These are phyloP conservation scores for Buddleja alternifolia DNA, from an alignment of 257 asterid genomes.

Conservation along the genomic window DNA sequence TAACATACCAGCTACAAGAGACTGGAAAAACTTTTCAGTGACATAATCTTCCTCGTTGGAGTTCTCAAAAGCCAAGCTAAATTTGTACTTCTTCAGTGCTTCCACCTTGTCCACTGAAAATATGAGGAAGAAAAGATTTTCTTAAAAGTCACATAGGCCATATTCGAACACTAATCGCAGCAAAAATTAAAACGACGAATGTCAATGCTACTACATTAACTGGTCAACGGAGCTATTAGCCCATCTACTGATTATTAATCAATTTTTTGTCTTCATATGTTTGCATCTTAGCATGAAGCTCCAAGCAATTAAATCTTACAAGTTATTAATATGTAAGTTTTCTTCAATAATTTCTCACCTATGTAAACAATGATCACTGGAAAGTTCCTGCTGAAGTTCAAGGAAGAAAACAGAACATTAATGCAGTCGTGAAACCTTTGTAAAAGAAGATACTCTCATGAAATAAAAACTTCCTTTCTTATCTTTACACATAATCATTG, in stretches of 20 bases:
- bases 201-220: conserved; percentile 11
- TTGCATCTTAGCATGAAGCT: not conserved
- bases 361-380: not conserved
- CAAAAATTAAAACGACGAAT: not conserved
- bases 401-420: too few relatives aligned
- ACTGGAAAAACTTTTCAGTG: conserved; percentile 91
- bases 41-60: conserved; percentile 98
- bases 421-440: too few relatives aligned
- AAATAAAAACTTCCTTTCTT: not conserved
- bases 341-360: not conserved
- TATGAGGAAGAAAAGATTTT: conserved; percentile 16
- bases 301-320: not conserved
- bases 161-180: not conserved
- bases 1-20: conserved; percentile 86
- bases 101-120: conserved; percentile 89
- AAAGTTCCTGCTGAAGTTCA: conserved; percentile 3
- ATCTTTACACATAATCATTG: not conserved
- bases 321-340: not conserved
- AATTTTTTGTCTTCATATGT: not conserved
- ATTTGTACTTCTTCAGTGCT: conserved; percentile 74
- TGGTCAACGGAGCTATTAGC: not conserved
- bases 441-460: too few relatives aligned
- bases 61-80: conserved; percentile 98
- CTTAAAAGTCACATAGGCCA: not conserved
- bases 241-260: too few relatives aligned